Evolutionary conservation across 768 basidiomycete species (phyloP).

Genomic region (Crucibulum laeve): DNA sequence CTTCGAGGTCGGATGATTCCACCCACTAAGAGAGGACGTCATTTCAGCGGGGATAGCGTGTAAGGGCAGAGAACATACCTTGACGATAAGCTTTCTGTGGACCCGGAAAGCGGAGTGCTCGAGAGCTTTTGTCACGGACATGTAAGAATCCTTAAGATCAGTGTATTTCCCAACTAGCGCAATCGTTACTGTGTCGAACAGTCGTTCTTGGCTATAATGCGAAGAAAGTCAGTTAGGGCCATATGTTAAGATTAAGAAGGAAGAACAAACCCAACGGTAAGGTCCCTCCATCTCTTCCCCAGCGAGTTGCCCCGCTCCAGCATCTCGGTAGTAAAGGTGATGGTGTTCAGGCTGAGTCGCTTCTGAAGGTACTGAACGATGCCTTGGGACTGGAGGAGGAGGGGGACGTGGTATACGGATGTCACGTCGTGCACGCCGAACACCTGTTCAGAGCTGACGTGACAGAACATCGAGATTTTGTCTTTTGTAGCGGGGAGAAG

Average conservation of each 20-base stretch:
- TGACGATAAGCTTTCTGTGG: constrained; percentile 74
- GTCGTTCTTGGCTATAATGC: constrained; percentile 75
- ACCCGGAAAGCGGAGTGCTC: constrained; percentile 97
- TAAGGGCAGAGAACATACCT: constrained; percentile 43
- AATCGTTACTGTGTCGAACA: constrained; percentile 85
- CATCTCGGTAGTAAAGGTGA: constrained; percentile 55
- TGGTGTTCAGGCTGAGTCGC: constrained; percentile 66
- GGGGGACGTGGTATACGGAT: constrained; percentile 95
- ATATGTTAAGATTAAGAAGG: neutral
- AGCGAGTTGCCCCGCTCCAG: constrained; percentile 58
- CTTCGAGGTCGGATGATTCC: constrained; percentile 88
- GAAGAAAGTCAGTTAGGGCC: neutral
- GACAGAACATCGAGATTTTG: constrained; percentile 99
- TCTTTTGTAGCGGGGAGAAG: constrained; percentile 84
- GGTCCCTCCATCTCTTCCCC: constrained; percentile 72
- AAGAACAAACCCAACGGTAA: constrained; percentile 69
- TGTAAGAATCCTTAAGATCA: constrained; percentile 94
- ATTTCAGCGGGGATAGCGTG: neutral
- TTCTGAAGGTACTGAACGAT: constrained; percentile 80
- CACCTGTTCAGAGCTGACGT: constrained; percentile 85
- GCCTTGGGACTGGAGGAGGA: constrained; percentile 90
- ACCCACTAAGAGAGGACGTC: constrained; percentile 66
- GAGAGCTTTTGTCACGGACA: constrained; percentile 94
- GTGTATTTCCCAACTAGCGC: constrained; percentile 98
- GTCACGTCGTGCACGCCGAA: constrained; percentile 95